phyloP scores from a whole-genome alignment of 2,329 filamentous ascomycete genomes.

The Stachybotrys chartarum region DNA sequence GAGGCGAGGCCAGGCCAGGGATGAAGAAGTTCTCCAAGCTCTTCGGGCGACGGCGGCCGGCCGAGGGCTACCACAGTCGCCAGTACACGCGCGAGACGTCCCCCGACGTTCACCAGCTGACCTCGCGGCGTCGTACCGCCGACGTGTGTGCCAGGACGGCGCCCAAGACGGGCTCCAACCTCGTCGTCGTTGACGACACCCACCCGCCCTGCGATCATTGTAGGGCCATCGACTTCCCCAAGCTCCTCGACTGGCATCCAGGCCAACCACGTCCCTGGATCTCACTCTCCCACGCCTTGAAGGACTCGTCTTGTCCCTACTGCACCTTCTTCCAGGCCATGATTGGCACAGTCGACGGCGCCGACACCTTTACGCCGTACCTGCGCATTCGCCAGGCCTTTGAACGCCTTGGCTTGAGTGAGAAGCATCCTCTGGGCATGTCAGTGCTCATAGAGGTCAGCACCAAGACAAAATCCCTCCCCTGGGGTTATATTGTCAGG shows the following conservation, averaged over 20 bases:
- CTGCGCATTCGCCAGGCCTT: constrained; percentile 29
- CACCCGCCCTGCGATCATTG: constrained; percentile 23
- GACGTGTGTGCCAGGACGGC: constrained; percentile 12
- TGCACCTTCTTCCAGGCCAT: constrained; percentile 30
- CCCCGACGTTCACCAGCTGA: constrained; percentile 27
- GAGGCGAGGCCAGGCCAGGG: constrained; percentile 4
- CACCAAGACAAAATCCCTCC: constrained; percentile 25
- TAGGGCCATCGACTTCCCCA: constrained; percentile 26
- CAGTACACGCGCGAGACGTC: constrained; percentile 15
- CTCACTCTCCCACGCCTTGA: constrained; percentile 23
- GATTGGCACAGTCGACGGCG: constrained; percentile 19
- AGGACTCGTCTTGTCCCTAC: constrained; percentile 24
- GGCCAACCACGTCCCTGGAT: constrained; percentile 29
- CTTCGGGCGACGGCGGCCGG: constrained; percentile 22
- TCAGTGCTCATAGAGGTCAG: constrained; percentile 28
- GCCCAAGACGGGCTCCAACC: constrained; percentile 18
- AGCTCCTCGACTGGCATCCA: constrained; percentile 25
- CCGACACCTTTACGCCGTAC: constrained; percentile 28
- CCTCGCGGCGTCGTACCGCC: constrained; percentile 15
- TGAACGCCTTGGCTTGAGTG: constrained; percentile 26
- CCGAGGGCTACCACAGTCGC: constrained; percentile 4
- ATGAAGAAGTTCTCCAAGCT: constrained; percentile 31
- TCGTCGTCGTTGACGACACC: constrained; percentile 19
- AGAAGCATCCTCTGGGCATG: constrained; percentile 27
- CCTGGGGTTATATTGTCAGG: constrained; percentile 28